phyloP scores from a whole-genome alignment of 2,329 filamentous ascomycete genomes.

The Microdochium bolleyi region DNA sequence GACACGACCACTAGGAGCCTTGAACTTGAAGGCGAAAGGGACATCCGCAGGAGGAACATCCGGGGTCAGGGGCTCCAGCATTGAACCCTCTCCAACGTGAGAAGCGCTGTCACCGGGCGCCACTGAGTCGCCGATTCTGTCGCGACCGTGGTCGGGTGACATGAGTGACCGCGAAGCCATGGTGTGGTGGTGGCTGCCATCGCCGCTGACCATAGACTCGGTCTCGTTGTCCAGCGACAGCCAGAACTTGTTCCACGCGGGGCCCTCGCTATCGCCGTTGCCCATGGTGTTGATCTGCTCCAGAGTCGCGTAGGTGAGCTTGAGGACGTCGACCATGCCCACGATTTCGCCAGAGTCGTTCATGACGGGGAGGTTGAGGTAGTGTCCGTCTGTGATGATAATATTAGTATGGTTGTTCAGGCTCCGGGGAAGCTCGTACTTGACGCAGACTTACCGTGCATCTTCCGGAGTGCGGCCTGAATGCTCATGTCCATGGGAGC shows the following conservation, averaged over 20 bases:
- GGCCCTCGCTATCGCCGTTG: slow-evolving; percentile 81
- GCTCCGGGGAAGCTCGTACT: neutral
- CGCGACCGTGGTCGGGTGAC: slow-evolving; percentile 69
- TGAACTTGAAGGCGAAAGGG: slow-evolving; percentile 98
- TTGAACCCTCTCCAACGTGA: slow-evolving; percentile 76
- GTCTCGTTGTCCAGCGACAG: slow-evolving; percentile 90
- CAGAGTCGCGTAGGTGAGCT: slow-evolving; percentile 94
- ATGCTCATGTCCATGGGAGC: slow-evolving; percentile 99
- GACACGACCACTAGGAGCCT: slow-evolving; percentile 88
- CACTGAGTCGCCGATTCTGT: slow-evolving; percentile 68
- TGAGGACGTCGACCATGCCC: slow-evolving; percentile 98
- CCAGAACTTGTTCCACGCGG: slow-evolving; percentile 99
- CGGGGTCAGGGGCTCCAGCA: slow-evolving; percentile 39
- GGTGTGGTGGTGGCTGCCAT: slow-evolving; percentile 66
- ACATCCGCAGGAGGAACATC: slow-evolving; percentile 58
- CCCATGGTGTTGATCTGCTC: slow-evolving; percentile 97
- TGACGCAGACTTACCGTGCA: slow-evolving; percentile 68
- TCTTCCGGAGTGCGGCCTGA: slow-evolving; percentile 94
- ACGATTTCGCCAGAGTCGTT: slow-evolving; percentile 95
- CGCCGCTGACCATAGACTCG: slow-evolving; percentile 92
- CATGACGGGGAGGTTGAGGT: slow-evolving; percentile 97
- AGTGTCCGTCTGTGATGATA: slow-evolving; percentile 71
- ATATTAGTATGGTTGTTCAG: slow-evolving; percentile 7
- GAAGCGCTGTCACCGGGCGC: slow-evolving; percentile 92
- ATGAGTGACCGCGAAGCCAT: slow-evolving; percentile 68